Conservation (phyloP, 2,329 filamentous ascomycete species). For the Nigrospora oryzae region DNA sequence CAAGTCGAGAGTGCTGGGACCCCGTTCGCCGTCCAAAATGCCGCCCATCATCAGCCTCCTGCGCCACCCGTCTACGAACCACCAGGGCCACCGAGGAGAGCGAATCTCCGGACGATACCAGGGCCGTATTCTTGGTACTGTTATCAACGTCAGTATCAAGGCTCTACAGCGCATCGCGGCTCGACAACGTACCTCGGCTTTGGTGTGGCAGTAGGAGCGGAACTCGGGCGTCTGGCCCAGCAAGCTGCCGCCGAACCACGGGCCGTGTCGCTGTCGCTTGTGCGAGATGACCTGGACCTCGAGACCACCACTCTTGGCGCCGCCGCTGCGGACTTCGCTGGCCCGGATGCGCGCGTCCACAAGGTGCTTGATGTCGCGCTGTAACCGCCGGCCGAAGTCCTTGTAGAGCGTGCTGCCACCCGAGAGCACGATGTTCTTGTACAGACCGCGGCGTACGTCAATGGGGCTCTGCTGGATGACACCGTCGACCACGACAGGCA, state of each 20-base stretch:
- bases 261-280: slow-evolving; percentile 93
- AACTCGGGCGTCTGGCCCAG: slow-evolving; percentile 97
- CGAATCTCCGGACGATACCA: slow-evolving; percentile 91
- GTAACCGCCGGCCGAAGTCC: slow-evolving; percentile 91
- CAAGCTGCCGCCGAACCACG: slow-evolving; percentile 96
- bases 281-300: slow-evolving; percentile 97
- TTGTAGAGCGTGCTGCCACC: slow-evolving; percentile 97
- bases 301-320: slow-evolving; percentile 85
- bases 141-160: slow-evolving; percentile 3
- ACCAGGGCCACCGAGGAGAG: slow-evolving; percentile 84
- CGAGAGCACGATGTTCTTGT: slow-evolving; percentile 99
- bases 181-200: slow-evolving; percentile 52
- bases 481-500: slow-evolving; percentile 88
- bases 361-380: slow-evolving; percentile 93
- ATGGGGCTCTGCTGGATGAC: slow-evolving; percentile 98
- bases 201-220: slow-evolving; percentile 96
- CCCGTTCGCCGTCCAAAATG: not conserved
- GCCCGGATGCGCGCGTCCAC: slow-evolving; percentile 89
- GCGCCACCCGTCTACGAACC: slow-evolving; percentile 45
- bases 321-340: slow-evolving; percentile 84
- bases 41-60: too few relatives aligned
- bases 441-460: slow-evolving; percentile 90
- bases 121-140: slow-evolving; percentile 94
- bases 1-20: too few relatives aligned
- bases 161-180: not conserved